These are phyloP conservation scores for Vigna reflexopilosa DNA, from an alignment of 306 rosid genomes.

Conservation along the genomic window DNA sequence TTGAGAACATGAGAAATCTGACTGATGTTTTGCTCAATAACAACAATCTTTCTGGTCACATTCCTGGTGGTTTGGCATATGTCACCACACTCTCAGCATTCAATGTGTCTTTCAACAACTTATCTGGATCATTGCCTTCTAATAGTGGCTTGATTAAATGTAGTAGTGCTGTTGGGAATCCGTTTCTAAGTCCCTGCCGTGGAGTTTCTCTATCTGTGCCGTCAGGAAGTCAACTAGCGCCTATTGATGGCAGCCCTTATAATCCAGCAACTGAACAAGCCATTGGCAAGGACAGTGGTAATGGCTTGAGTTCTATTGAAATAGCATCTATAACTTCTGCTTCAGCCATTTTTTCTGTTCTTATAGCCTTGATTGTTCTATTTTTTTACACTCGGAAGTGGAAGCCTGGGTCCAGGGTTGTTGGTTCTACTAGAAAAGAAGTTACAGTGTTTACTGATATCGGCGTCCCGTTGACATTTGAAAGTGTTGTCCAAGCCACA, in stretches of 20 bases:
- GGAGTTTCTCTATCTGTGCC: slow-evolving; percentile 55
- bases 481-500: slow-evolving; percentile 80
- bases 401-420: slow-evolving; percentile 74
- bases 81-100: slow-evolving; percentile 69
- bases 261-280: slow-evolving; percentile 52
- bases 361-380: slow-evolving; percentile 70
- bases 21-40: slow-evolving; percentile 72
- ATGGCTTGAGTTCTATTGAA: slow-evolving; percentile 79
- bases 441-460: slow-evolving; percentile 78
- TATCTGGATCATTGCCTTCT: slow-evolving; percentile 82
- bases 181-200: slow-evolving; percentile 61
- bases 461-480: slow-evolving; percentile 80
- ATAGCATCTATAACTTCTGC: slow-evolving; percentile 97
- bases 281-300: slow-evolving; percentile 41
- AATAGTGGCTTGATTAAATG: slow-evolving; percentile 70
- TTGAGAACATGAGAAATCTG: slow-evolving; percentile 69
- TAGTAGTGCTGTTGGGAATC: slow-evolving; percentile 84
- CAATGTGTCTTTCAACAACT: slow-evolving; percentile 89
- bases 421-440: slow-evolving; percentile 73
- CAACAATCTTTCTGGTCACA: slow-evolving; percentile 82
- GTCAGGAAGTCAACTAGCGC: slow-evolving; percentile 62
- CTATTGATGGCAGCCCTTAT: slow-evolving; percentile 44
- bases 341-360: slow-evolving; percentile 88
- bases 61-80: slow-evolving; percentile 84
- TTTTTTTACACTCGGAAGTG: slow-evolving; percentile 84